These are phyloP conservation scores for Eurotiales sp. DNA, from an alignment of 2,329 filamentous ascomycete species.

Conservation along the genomic window DNA sequence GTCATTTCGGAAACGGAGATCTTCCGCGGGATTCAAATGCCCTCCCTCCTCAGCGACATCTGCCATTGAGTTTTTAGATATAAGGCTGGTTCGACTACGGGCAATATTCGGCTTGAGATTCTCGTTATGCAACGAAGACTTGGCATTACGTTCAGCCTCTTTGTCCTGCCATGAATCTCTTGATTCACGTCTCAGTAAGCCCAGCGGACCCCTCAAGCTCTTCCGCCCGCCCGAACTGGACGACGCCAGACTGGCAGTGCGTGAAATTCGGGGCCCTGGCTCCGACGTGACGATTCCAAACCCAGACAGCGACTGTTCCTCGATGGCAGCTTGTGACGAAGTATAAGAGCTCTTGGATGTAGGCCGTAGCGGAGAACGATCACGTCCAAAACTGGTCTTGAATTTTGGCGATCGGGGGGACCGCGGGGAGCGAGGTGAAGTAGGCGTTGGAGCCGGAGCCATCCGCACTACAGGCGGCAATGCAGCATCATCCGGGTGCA, in stretches of 20 bases:
- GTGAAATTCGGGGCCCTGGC: slow-evolving; percentile 36
- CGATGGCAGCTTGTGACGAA: slow-evolving; percentile 30
- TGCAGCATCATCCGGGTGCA: slow-evolving; percentile 55
- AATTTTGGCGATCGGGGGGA: slow-evolving; percentile 60
- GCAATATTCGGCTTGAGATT: slow-evolving; percentile 30
- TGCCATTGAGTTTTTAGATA: slow-evolving; percentile 41
- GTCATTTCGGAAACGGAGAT: slow-evolving; percentile 17
- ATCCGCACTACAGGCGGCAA: slow-evolving; percentile 73
- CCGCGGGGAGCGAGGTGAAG: slow-evolving; percentile 59
- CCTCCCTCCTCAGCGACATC: slow-evolving; percentile 38
- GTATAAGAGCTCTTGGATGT: slow-evolving; percentile 36
- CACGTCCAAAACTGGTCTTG: slow-evolving; percentile 52
- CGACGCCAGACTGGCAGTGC: slow-evolving; percentile 37
- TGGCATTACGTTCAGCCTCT: slow-evolving; percentile 33
- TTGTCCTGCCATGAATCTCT: slow-evolving; percentile 36
- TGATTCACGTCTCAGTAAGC: slow-evolving; percentile 33
- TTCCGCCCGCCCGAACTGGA: slow-evolving; percentile 36
- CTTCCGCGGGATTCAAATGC: slow-evolving; percentile 20
- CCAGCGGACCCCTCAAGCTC: slow-evolving; percentile 34
- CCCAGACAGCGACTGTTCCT: slow-evolving; percentile 25
- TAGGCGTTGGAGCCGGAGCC: slow-evolving; percentile 66
- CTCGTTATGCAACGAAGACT: slow-evolving; percentile 32
- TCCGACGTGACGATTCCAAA: slow-evolving; percentile 41
- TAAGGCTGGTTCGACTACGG: slow-evolving; percentile 36
- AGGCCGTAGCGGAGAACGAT: slow-evolving; percentile 29